phyloP scores from a whole-genome alignment of 768 basidiomycete genomes.

The Calocera cornea region DNA sequence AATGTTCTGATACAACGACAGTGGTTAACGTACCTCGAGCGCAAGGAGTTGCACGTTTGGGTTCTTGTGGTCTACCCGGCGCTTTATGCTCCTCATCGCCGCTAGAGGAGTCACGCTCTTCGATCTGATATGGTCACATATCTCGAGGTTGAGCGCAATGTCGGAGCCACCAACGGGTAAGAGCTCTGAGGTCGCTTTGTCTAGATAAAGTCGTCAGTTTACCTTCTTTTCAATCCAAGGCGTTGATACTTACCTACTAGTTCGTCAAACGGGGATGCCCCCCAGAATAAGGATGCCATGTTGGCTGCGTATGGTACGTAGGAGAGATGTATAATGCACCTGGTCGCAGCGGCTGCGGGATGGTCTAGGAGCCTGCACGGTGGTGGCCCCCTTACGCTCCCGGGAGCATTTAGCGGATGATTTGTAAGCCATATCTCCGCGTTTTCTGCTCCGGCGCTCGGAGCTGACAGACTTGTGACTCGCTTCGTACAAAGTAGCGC shows the following conservation, averaged over 20 bases:
- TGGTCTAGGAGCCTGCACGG: background rate
- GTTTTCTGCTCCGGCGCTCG: too few relatives aligned
- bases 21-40: constrained; percentile 48
- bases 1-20: background rate
- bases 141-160: constrained; percentile 85
- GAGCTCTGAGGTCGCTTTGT: constrained; percentile 88
- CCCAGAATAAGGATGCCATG: constrained; percentile 50
- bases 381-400: background rate
- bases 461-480: too few relatives aligned
- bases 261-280: constrained; percentile 68
- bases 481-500: too few relatives aligned
- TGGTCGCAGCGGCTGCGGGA: background rate
- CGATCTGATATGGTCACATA: constrained; percentile 91
- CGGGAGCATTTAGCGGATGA: constrained; percentile 1
- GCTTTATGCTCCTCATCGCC: constrained; percentile 78
- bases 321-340: background rate
- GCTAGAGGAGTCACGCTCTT: constrained; percentile 75
- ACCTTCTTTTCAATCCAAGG: constrained; percentile 5
- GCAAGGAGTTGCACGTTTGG: constrained; percentile 86
- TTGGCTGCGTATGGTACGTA: constrained; percentile 5
- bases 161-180: constrained; percentile 73
- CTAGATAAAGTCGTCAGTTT: constrained; percentile 29
- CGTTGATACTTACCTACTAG: constrained; percentile 49
- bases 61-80: constrained; percentile 82
- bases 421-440: too few relatives aligned